phyloP scores from a whole-genome alignment of 768 basidiomycete species.

The Mycena galopus region DNA sequence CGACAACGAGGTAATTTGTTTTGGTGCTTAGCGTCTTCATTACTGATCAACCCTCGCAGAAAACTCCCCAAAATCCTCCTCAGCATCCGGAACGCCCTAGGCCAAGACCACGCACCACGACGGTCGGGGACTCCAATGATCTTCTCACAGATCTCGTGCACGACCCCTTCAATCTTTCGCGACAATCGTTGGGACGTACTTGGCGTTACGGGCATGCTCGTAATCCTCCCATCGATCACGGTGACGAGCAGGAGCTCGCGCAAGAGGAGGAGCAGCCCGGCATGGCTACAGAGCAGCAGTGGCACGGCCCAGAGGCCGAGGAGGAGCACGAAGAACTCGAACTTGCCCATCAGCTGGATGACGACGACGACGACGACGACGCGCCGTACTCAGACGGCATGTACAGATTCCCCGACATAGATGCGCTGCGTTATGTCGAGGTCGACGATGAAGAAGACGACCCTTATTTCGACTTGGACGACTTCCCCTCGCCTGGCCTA shows the following conservation, averaged over 20 bases:
- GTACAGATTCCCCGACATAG: too few relatives aligned
- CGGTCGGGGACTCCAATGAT: too few relatives aligned
- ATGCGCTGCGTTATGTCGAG: too few relatives aligned
- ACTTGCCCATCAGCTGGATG: slow-evolving; percentile 1
- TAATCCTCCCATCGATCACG: background rate
- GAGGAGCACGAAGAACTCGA: background rate
- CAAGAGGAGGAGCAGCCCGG: too few relatives aligned
- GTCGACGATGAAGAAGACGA: slow-evolving; percentile 3
- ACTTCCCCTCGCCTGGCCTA: too few relatives aligned
- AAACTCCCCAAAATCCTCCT: too few relatives aligned
- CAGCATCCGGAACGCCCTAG: too few relatives aligned
- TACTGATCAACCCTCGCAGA: too few relatives aligned
- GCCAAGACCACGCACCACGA: too few relatives aligned
- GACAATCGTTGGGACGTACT: slow-evolving; percentile 1
- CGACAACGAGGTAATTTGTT: slow-evolving; percentile 7
- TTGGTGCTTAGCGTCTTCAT: slow-evolving; percentile 7
- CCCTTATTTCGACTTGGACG: background rate
- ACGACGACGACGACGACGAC: background rate
- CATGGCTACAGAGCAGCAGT: slow-evolving; percentile 1
- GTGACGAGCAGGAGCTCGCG: background rate
- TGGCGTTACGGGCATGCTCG: too few relatives aligned
- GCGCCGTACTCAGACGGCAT: too few relatives aligned
- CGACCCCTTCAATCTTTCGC: slow-evolving; percentile 10
- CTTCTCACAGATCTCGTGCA: too few relatives aligned
- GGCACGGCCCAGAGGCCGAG: slow-evolving; percentile 1